phyloP scores from a whole-genome alignment of 2,329 filamentous ascomycete species.

The Pseudogymnoascus sp. region DNA sequence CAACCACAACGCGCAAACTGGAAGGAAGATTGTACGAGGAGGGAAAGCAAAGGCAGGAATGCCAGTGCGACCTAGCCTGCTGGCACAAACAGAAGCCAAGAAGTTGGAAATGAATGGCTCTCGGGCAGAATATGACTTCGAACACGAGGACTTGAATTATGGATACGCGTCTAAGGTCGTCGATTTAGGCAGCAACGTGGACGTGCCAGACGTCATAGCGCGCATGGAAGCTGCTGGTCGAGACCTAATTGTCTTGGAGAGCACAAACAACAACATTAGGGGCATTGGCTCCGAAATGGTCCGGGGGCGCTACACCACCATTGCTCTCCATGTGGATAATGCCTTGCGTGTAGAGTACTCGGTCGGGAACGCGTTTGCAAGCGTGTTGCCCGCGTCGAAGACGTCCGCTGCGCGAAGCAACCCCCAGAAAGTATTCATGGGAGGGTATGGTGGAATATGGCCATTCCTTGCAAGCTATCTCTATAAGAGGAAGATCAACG shows the following conservation, averaged over 20 bases:
- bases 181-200: slow-evolving; percentile 38
- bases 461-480: slow-evolving; percentile 31
- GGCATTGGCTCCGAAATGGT: slow-evolving; percentile 41
- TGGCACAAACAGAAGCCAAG: slow-evolving; percentile 18
- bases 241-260: slow-evolving; percentile 51
- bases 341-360: slow-evolving; percentile 53
- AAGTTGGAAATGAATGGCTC: neutral
- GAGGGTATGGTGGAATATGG: slow-evolving; percentile 27
- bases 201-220: slow-evolving; percentile 51
- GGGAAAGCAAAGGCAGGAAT: slow-evolving; percentile 17
- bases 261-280: slow-evolving; percentile 29
- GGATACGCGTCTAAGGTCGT: slow-evolving; percentile 38
- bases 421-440: slow-evolving; percentile 10
- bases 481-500: slow-evolving; percentile 33
- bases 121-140: neutral
- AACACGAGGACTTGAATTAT: slow-evolving; percentile 17
- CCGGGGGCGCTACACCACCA: slow-evolving; percentile 63
- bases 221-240: slow-evolving; percentile 22
- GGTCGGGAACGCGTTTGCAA: slow-evolving; percentile 40
- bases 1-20: slow-evolving; percentile 36
- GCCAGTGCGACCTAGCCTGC: slow-evolving; percentile 24
- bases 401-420: neutral
- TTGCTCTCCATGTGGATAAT: slow-evolving; percentile 57
- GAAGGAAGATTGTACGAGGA: slow-evolving; percentile 10
- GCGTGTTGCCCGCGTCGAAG: slow-evolving; percentile 14